These are phyloP conservation scores for Nemophila menziesii DNA, from an alignment of 257 asterid species.

Conservation along the genomic window DNA sequence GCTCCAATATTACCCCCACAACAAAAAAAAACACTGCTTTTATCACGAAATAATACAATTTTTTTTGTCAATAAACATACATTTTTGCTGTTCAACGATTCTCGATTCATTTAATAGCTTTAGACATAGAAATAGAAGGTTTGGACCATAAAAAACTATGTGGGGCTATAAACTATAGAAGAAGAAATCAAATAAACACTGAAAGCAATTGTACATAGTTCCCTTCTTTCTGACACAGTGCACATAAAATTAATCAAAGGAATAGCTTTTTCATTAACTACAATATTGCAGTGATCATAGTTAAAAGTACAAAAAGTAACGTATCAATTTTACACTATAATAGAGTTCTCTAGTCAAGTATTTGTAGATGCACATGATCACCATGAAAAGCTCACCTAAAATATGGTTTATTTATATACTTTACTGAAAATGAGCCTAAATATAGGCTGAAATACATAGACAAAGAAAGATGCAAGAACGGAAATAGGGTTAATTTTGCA, in stretches of 20 bases:
- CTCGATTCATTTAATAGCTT: not conserved
- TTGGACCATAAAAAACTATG: slow-evolving; percentile 3
- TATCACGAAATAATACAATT: too few relatives aligned
- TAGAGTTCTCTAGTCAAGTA: not conserved
- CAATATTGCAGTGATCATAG: not conserved
- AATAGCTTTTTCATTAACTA: not conserved
- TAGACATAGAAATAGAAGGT: not conserved
- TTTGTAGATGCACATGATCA: not conserved
- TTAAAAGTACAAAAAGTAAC: not conserved
- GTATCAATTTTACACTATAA: slow-evolving; percentile 4
- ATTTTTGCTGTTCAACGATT: not conserved
- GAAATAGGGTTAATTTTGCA: too few relatives aligned
- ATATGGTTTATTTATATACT: not conserved
- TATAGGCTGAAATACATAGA: not conserved
- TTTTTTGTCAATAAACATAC: not conserved
- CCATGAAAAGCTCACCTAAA: not conserved
- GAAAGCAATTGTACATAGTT: slow-evolving; percentile 19
- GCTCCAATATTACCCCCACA: not conserved
- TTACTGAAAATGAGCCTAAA: not conserved
- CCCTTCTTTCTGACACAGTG: slow-evolving; percentile 17
- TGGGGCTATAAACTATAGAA: slow-evolving; percentile 10
- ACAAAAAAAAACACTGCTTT: too few relatives aligned
- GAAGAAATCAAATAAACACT: slow-evolving; percentile 10
- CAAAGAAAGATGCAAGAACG: not conserved
- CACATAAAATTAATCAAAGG: not conserved